Evolutionary conservation across 2,329 filamentous ascomycete genomes (phyloP), one percentile per base, ranked within the genome.

Genomic region (Thelonectria blattea): DNA sequence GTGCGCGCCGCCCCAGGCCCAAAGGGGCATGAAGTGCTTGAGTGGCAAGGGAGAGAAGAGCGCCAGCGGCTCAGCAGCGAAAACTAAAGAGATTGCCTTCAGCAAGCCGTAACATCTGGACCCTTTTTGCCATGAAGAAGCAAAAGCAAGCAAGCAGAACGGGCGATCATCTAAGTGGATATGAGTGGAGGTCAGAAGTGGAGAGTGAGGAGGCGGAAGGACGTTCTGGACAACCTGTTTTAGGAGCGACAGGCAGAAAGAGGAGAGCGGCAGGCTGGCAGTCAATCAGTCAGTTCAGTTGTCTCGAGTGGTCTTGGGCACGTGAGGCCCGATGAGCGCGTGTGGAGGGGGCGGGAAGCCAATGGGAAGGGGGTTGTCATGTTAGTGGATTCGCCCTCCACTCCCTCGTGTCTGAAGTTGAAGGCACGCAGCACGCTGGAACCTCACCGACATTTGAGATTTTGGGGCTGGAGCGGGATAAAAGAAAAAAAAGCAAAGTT

Each of bases 281-380:
- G n/a, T n/a, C n/a, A n/a, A n/a, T n/a, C n/a, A n/a, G n/a, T n/a
- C n/a, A n/a, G n/a, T n/a, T n/a, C n/a, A n/a, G n/a, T n/a, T n/a
- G n/a, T 37, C 34, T 37, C 11, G 12, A 37, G 10, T 37, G 34
- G 12, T 37, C 15, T 7, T 15, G 34, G 34, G 34, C 34, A 37
- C 34, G 34, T 37, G 34, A 37, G 34, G 34, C 3, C 34, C 34
- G 18, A 18, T 17, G 43, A 17, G 18, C n/a, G 45, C 37, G 43
- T 32, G 22, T 45, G 56, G 45, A 59, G 47, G 41, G 57, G 57
- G 52, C 46, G 47, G 58, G 42, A 60, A 24, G 22, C n/a, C n/a
- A n/a, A n/a, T n/a, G n/a, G 22, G 22, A 6, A 6, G 22, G 22
- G 49, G 27, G 49, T 52, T 43, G 57, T 56, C 46, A 60, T 54